phyloP scores from a whole-genome alignment of 306 rosid genomes.

The Arachis stenosperma region DNA sequence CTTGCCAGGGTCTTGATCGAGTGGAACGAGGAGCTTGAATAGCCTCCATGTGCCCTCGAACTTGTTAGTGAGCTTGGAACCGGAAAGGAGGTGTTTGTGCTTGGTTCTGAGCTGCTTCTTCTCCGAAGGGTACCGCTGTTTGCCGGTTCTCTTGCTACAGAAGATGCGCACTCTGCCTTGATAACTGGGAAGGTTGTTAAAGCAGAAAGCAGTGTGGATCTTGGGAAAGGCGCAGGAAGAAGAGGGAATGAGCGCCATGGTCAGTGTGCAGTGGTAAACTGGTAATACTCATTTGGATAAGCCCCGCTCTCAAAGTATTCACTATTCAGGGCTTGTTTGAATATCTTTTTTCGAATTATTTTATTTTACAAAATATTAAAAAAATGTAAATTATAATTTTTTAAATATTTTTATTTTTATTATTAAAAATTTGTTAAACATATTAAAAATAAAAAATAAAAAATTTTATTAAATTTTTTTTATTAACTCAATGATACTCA shows the following conservation, averaged over 20 bases:
- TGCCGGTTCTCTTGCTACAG: conserved; percentile 78
- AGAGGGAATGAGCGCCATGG: conserved; percentile 62
- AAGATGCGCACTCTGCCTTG: conserved; percentile 26
- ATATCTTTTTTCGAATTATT: too few species aligned
- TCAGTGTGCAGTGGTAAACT: not conserved
- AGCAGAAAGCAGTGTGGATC: conserved; percentile 35
- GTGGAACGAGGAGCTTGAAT: conserved; percentile 74
- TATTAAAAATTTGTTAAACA: too few species aligned
- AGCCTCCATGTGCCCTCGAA: conserved; percentile 84
- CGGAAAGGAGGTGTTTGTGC: conserved; percentile 52
- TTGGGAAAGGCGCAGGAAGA: conserved; percentile 40
- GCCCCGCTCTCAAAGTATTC: not conserved
- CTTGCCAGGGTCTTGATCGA: conserved; percentile 80
- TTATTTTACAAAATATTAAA: too few species aligned
- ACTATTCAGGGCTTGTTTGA: too few species aligned
- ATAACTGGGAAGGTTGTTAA: conserved; percentile 32
- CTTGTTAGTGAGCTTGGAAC: conserved; percentile 47
- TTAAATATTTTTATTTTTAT: too few species aligned
- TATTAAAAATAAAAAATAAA: too few species aligned
- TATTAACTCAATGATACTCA: too few species aligned
- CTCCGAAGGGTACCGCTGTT: conserved; percentile 89
- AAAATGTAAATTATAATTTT: too few species aligned
- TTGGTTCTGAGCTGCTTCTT: conserved; percentile 73
- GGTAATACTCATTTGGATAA: conserved; percentile 37
- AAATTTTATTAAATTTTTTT: too few species aligned